phyloP scores from a whole-genome alignment of 2,329 filamentous ascomycete species.

The Graphiopsis chlorocephala region DNA sequence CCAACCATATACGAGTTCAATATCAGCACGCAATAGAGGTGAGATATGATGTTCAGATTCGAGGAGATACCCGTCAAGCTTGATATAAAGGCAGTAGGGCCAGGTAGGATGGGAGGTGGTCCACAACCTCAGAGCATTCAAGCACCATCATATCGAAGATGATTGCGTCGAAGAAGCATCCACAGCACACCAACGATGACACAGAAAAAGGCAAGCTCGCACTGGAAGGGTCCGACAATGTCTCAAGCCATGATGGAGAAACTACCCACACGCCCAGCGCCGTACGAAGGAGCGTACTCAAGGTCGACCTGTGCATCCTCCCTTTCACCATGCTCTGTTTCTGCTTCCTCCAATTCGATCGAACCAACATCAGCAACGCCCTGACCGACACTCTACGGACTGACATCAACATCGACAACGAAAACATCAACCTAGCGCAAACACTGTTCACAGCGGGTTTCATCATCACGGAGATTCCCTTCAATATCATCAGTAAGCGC shows the following conservation, averaged over 20 bases:
- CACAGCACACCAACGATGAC: not conserved
- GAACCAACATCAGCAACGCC: not conserved
- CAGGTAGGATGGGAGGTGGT: not conserved
- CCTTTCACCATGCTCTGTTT: constrained; percentile 1
- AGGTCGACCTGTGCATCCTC: not conserved
- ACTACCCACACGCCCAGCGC: not conserved
- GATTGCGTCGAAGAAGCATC: not conserved
- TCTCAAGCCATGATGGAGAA: not conserved
- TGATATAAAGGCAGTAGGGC: not conserved
- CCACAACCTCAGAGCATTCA: not conserved
- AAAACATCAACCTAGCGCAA: not conserved
- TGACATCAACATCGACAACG: not conserved
- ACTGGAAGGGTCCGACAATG: not conserved
- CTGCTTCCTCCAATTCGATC: constrained; percentile 6
- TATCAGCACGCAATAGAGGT: constrained; percentile 1
- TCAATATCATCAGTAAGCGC: constrained; percentile 4
- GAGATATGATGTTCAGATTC: not conserved
- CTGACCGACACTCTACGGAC: not conserved
- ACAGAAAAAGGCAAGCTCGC: not conserved
- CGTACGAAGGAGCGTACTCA: not conserved
- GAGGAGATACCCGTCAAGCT: not conserved
- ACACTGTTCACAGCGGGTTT: not conserved
- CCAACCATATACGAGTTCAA: not conserved
- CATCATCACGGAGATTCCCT: not conserved
- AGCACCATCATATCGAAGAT: not conserved